Percentiles rank a stretch among this genome's conserved stretches.
phyloP scores from a whole-genome alignment of 768 basidiomycete genomes.

The Trametes cubensis region DNA sequence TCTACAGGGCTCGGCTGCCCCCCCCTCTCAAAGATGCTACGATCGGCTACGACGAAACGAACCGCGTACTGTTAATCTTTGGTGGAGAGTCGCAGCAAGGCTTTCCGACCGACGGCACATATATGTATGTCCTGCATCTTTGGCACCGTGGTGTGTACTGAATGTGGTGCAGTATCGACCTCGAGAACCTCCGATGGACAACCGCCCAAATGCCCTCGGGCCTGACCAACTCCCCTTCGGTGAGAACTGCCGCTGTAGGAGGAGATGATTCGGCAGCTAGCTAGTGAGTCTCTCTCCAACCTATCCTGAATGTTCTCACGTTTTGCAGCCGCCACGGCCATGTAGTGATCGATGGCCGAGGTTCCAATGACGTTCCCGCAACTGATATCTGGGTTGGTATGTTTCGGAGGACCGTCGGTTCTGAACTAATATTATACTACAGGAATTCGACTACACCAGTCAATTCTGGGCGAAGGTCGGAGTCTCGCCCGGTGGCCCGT shows the following conservation, averaged over 20 bases:
- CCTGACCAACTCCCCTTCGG: constrained; percentile 53
- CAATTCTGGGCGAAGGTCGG: constrained; percentile 74
- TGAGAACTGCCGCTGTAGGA: constrained; percentile 64
- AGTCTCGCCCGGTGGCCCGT: constrained; percentile 55
- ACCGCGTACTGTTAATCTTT: constrained; percentile 68
- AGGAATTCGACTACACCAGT: constrained; percentile 79
- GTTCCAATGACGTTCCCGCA: constrained; percentile 52
- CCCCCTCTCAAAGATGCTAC: constrained; percentile 71
- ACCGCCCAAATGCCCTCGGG: constrained; percentile 53
- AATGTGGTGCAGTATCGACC: constrained; percentile 53
- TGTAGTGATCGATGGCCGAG: constrained; percentile 73
- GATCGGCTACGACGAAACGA: constrained; percentile 56
- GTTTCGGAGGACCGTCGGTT: background rate
- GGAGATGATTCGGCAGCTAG: constrained; percentile 78
- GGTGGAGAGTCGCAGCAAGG: constrained; percentile 74
- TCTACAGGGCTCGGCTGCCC: constrained; percentile 58
- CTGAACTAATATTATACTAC: constrained; percentile 13
- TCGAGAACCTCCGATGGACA: constrained; percentile 64
- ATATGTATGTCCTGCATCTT: constrained; percentile 51
- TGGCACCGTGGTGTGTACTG: background rate
- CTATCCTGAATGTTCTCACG: constrained; percentile 19
- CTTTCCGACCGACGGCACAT: constrained; percentile 62
- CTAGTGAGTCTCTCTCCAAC: constrained; percentile 57
- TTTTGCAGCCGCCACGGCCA: constrained; percentile 67
- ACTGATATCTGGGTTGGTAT: constrained; percentile 73